These are phyloP conservation scores for Cladosporium sp. DNA, from an alignment of 2,329 filamentous ascomycete genomes.

Conservation along the genomic window DNA sequence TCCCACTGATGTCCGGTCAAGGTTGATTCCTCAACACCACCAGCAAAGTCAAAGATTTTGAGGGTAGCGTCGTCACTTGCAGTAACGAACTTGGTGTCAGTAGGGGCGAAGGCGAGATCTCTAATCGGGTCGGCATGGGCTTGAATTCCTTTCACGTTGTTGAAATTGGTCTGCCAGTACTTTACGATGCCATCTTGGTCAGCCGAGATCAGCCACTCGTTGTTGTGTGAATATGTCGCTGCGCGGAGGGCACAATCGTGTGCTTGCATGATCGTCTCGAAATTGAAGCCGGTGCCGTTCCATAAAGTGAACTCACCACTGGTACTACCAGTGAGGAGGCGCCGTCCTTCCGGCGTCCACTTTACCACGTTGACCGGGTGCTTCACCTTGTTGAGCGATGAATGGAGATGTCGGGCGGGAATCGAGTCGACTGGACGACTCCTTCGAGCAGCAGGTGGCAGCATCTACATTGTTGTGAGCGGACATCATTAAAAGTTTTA, in stretches of 20 bases:
- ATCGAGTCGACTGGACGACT: slow-evolving; percentile 80
- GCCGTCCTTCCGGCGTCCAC: slow-evolving; percentile 94
- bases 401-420: slow-evolving; percentile 92
- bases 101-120: slow-evolving; percentile 90
- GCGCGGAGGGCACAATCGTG: slow-evolving; percentile 86
- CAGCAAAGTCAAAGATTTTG: slow-evolving; percentile 95
- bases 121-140: slow-evolving; percentile 88
- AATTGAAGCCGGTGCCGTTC: slow-evolving; percentile 99
- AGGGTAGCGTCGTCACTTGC: slow-evolving; percentile 90
- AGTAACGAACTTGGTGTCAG: slow-evolving; percentile 93
- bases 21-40: slow-evolving; percentile 77
- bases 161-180: slow-evolving; percentile 99
- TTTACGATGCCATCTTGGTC: slow-evolving; percentile 95
- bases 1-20: slow-evolving; percentile 97
- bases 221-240: slow-evolving; percentile 85
- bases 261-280: slow-evolving; percentile 98
- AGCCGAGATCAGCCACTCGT: slow-evolving; percentile 94
- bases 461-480: slow-evolving; percentile 60
- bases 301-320: slow-evolving; percentile 98
- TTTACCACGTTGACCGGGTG: slow-evolving; percentile 95
- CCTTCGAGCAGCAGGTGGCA: slow-evolving; percentile 76
- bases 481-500: slow-evolving; percentile 15
- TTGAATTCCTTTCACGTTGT: slow-evolving; percentile 93
- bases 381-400: slow-evolving; percentile 97
- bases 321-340: slow-evolving; percentile 87